A percentile compares a stretch with the other conserved stretches of the same genome.
These are phyloP conservation scores for Acanthamoeba lenticulata DNA, from an alignment of 208 protist genomes.

Conservation along the genomic window DNA sequence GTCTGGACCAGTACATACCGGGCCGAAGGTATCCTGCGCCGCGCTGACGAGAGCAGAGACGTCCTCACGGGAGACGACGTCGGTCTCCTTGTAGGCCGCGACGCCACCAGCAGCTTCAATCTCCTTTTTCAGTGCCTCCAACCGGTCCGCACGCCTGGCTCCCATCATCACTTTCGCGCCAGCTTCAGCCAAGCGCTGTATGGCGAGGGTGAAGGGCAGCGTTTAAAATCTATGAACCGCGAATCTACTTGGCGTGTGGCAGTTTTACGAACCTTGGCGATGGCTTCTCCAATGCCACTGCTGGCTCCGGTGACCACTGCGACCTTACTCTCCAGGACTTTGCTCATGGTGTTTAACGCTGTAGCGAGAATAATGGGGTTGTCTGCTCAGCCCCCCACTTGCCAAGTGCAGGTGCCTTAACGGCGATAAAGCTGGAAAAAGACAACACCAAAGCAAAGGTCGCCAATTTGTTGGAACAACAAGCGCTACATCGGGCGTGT, in stretches of 20 bases:
- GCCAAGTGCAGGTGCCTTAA: too few species aligned
- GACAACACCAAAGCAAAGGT: too few species aligned
- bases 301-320: slow-evolving; percentile 38
- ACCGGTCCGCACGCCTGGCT: not conserved
- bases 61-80: not conserved
- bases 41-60: not conserved
- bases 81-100: not conserved
- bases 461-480: too few species aligned
- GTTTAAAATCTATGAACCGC: not conserved
- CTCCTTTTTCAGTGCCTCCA: slow-evolving; percentile 34
- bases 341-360: not conserved
- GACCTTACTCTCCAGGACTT: not conserved
- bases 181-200: slow-evolving; percentile 18
- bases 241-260: not conserved
- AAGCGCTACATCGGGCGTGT: too few species aligned
- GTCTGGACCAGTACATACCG: not conserved
- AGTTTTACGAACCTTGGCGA: not conserved
- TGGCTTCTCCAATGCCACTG: slow-evolving; percentile 16
- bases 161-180: slow-evolving; percentile 21
- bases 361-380: not conserved
- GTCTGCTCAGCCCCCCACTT: too few species aligned
- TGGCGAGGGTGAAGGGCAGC: not conserved
- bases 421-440: too few species aligned
- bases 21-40: not conserved
- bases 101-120: not conserved